A percentile compares a stretch with the other conserved stretches of the same genome.
These are phyloP conservation scores for Cladophialophora yegresii DNA, from an alignment of 2,329 filamentous ascomycete genomes.

Conservation along the genomic window DNA sequence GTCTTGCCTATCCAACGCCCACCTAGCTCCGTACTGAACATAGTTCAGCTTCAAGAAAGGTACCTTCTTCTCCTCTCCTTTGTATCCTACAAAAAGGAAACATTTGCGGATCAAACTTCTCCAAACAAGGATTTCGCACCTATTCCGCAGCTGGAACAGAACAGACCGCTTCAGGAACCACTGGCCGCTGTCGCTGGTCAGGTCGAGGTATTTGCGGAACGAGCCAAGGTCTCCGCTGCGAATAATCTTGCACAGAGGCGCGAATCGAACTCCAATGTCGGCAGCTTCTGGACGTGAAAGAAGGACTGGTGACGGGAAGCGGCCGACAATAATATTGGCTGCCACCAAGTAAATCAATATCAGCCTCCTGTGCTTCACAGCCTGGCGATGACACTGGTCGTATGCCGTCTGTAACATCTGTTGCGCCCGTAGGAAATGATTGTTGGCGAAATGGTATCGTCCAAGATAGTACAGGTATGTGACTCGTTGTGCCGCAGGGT, in stretches of 20 bases:
- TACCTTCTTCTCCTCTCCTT: conserved; percentile 60
- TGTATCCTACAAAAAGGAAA: conserved; percentile 76
- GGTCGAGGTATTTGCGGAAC: conserved; percentile 69
- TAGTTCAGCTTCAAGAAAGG: conserved; percentile 74
- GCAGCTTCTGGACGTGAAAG: conserved; percentile 70
- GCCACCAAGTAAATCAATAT: conserved; percentile 84
- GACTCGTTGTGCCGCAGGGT: conserved; percentile 82
- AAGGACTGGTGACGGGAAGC: conserved; percentile 70
- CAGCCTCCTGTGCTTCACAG: conserved; percentile 67
- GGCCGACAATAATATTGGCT: conserved; percentile 78
- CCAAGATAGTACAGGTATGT: conserved; percentile 95
- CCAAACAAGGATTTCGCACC: conserved; percentile 81
- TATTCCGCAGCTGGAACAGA: conserved; percentile 72
- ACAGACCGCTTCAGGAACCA: conserved; percentile 79
- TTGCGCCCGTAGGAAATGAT: conserved; percentile 76
- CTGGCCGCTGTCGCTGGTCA: conserved; percentile 46
- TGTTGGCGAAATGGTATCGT: conserved; percentile 82
- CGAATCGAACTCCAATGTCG: conserved; percentile 66
- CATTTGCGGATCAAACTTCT: conserved; percentile 75
- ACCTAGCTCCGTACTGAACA: conserved; percentile 64
- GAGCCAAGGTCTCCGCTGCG: conserved; percentile 70
- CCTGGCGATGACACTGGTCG: conserved; percentile 65
- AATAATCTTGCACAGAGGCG: conserved; percentile 72
- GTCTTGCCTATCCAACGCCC: conserved; percentile 41
- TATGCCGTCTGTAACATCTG: conserved; percentile 78